Evolutionary conservation across 2,329 filamentous ascomycete species (phyloP), one percentile per base, ranked within the genome.

Genomic region (Colletotrichum lindemuthianum): DNA sequence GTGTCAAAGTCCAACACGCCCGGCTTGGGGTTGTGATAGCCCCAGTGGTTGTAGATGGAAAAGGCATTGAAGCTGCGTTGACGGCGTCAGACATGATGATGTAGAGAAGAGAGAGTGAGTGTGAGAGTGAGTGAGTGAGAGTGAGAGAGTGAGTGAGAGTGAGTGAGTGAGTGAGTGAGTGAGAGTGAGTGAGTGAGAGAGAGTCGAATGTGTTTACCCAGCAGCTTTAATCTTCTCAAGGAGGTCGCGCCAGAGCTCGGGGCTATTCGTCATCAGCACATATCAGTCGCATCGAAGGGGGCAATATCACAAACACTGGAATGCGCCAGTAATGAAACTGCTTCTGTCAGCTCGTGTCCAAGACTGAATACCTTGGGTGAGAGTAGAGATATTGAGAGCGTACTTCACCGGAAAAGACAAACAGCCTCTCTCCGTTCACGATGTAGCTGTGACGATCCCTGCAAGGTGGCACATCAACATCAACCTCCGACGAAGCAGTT

Each of bases 381-480:
- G 6, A 40, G 33, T 12, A n/a, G n/a, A n/a, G n/a, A n/a, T n/a
- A n/a, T n/a, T 11, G 6, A 3, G 6, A 15, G 48, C 68, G 41
- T 68, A 78, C 76, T 69, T 80, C 78, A 60, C 78, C 78, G 0
- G 78, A 81, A 52, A 80, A 80, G 24, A 80, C 70, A 63, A 81
- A 80, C 3, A 81, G 72, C 47, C 78, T 72, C 63, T 81, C 66
- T 15, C 77, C 78, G 12, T 79, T 78, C 40, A 81, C 70, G 11
- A 72, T 69, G 63, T 79, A 80, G 59, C 78, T 80, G 59, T 79
- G 76, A 34, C 78, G 75, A 12, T 80, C 78, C 78, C 78, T 79
- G 37, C 4, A 49, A n/a, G 11, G 16, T 37, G 15, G 15, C 36
- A 36, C 45, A 32, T 41, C n/a, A 50, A 32, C 43, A 34, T 48